These are phyloP conservation scores for Phytophthora sp. DNA, from an alignment of 352 stramenopile genomes.

Conservation along the genomic window DNA sequence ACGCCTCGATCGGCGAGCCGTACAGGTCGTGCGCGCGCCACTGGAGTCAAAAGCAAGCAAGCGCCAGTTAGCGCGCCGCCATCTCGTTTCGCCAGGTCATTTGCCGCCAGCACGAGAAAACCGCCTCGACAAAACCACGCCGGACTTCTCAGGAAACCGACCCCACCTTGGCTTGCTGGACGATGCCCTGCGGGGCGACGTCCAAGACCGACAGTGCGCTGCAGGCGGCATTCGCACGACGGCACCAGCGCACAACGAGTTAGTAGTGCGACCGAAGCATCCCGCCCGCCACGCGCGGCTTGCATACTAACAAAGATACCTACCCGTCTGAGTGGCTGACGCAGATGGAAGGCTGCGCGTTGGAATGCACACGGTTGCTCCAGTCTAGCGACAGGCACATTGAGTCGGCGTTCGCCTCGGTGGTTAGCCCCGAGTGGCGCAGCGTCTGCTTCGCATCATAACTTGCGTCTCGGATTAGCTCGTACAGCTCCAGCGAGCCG, in stretches of 20 bases:
- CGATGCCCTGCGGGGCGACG: conserved; percentile 36
- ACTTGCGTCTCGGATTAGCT: conserved; percentile 25
- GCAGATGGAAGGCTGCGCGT: conserved; percentile 61
- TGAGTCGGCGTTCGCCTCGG: conserved; percentile 40
- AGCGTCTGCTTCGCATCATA: too few relatives aligned
- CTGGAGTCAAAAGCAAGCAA: conserved; percentile 34
- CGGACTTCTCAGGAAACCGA: conserved; percentile 1
- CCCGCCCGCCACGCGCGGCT: background rate
- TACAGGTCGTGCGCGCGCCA: conserved; percentile 81
- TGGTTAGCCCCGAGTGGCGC: conserved; percentile 39
- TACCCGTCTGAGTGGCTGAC: conserved; percentile 88
- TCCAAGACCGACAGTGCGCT: conserved; percentile 71
- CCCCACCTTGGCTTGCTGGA: conserved; percentile 48
- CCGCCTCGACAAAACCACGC: conserved; percentile 2
- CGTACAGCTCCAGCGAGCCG: conserved; percentile 72
- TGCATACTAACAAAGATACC: conserved; percentile 5
- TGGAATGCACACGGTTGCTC: conserved; percentile 70
- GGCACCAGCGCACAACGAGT: background rate
- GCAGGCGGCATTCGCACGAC: background rate
- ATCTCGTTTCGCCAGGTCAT: conserved; percentile 13
- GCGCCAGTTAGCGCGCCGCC: conserved; percentile 10
- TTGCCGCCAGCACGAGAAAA: background rate
- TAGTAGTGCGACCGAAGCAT: conserved; percentile 18
- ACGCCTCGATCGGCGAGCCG: conserved; percentile 80
- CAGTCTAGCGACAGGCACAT: conserved; percentile 90